Evolutionary conservation across 768 basidiomycete species (phyloP).

Genomic region (Pisolithus microcarpus): DNA sequence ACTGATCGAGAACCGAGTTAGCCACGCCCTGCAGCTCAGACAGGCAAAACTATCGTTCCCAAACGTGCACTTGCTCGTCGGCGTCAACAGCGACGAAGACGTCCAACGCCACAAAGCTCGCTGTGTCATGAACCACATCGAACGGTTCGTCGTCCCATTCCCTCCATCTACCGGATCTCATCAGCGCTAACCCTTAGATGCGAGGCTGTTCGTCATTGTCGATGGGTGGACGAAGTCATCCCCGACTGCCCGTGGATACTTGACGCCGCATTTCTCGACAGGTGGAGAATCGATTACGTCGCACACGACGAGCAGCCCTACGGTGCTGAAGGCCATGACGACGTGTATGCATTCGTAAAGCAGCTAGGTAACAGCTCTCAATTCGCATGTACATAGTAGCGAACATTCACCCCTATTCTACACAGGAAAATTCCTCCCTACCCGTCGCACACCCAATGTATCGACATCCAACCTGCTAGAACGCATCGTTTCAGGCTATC

Average conservation of each 20-base stretch:
- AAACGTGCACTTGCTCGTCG: conserved; percentile 82
- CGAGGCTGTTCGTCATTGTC: conserved; percentile 90
- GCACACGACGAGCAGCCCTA: conserved; percentile 96
- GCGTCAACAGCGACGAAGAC: conserved; percentile 87
- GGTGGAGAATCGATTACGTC: conserved; percentile 90
- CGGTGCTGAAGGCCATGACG: conserved; percentile 65
- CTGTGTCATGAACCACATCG: conserved; percentile 82
- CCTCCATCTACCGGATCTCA: not conserved
- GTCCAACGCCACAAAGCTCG: conserved; percentile 73
- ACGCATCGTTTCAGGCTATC: conserved; percentile 84
- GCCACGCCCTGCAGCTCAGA: conserved; percentile 90
- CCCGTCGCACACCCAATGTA: conserved; percentile 87
- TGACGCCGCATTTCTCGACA: conserved; percentile 71
- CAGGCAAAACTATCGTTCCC: conserved; percentile 93
- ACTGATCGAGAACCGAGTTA: conserved; percentile 25
- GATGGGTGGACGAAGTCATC: conserved; percentile 94
- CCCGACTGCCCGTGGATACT: conserved; percentile 90
- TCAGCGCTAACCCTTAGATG: conserved; percentile 36
- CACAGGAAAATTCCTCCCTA: conserved; percentile 90
- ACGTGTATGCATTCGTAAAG: conserved; percentile 83
- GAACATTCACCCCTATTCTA: not conserved
- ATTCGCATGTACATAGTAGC: not conserved
- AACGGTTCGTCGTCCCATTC: conserved; percentile 45
- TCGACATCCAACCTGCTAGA: conserved; percentile 91
- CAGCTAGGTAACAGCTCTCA: conserved; percentile 47